Conservation (phyloP, 2,329 filamentous ascomycete species). For the Dendrostoma leiphaemia region DNA sequence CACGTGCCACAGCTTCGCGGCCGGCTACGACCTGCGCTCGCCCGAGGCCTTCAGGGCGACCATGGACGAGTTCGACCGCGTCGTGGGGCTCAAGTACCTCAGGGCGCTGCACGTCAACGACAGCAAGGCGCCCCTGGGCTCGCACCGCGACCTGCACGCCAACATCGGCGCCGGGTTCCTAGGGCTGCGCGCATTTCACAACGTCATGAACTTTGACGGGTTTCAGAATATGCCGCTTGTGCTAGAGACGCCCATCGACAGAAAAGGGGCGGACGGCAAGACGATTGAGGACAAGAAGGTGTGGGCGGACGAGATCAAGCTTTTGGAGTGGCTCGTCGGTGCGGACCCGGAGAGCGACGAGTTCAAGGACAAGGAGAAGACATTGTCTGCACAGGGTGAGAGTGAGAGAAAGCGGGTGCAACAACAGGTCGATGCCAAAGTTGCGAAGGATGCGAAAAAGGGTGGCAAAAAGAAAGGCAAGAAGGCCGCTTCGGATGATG, state of each 20-base stretch:
- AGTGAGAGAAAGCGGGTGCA: slow-evolving; percentile 72
- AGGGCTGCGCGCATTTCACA: slow-evolving; percentile 86
- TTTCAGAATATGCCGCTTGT: slow-evolving; percentile 85
- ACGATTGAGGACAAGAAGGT: slow-evolving; percentile 74
- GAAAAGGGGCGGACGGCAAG: slow-evolving; percentile 63
- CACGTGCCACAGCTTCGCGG: slow-evolving; percentile 94
- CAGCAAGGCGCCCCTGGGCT: slow-evolving; percentile 83
- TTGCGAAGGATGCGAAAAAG: slow-evolving; percentile 55
- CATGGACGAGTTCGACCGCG: slow-evolving; percentile 70
- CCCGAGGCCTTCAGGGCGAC: slow-evolving; percentile 71
- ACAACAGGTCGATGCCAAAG: slow-evolving; percentile 76
- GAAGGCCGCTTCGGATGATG: slow-evolving; percentile 31
- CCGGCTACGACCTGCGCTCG: slow-evolving; percentile 83
- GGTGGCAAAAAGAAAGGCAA: slow-evolving; percentile 34
- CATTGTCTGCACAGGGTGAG: slow-evolving; percentile 66
- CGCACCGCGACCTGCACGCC: slow-evolving; percentile 85
- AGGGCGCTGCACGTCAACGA: slow-evolving; percentile 92
- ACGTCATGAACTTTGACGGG: slow-evolving; percentile 76
- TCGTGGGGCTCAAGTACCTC: slow-evolving; percentile 77
- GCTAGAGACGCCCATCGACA: slow-evolving; percentile 91
- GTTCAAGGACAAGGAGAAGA: slow-evolving; percentile 64
- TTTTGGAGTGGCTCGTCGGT: slow-evolving; percentile 83
- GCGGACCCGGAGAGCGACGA: slow-evolving; percentile 75
- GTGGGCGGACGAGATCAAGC: slow-evolving; percentile 93
- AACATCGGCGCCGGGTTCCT: slow-evolving; percentile 96